Conservation (phyloP, 768 basidiomycete genomes). For the Pleurotus pulmonarius region DNA sequence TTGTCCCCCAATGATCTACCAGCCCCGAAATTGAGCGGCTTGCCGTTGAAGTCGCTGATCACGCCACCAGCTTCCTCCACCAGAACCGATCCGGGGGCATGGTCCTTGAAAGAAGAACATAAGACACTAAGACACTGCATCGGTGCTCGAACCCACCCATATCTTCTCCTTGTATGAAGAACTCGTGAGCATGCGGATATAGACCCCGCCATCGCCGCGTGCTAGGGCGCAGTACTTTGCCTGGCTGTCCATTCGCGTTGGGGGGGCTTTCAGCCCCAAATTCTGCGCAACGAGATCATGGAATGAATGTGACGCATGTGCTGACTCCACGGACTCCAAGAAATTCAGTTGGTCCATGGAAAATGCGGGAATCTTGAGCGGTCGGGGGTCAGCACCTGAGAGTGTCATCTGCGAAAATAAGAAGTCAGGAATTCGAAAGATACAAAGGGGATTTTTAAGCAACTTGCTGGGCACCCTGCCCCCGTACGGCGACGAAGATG, state of each 20-base stretch:
- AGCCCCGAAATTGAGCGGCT: constrained; percentile 77
- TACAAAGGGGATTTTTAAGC: constrained; percentile 1
- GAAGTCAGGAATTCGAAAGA: not conserved
- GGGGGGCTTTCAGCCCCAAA: constrained; percentile 60
- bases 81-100: constrained; percentile 82
- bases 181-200: constrained; percentile 76
- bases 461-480: constrained; percentile 79
- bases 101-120: constrained; percentile 52
- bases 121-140: too few relatives aligned
- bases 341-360: constrained; percentile 52
- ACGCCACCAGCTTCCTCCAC: constrained; percentile 87
- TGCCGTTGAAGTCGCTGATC: constrained; percentile 81
- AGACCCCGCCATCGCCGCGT: constrained; percentile 82
- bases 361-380: constrained; percentile 51
- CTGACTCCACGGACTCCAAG: constrained; percentile 90
- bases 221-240: constrained; percentile 90
- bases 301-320: constrained; percentile 87
- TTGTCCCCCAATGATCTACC: constrained; percentile 86
- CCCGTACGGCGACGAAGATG: constrained; percentile 83
- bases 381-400: constrained; percentile 40
- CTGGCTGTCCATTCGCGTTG: constrained; percentile 91
- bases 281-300: constrained; percentile 68
- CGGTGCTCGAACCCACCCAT: constrained; percentile 56
- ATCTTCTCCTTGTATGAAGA: constrained; percentile 89
- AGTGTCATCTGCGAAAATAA: constrained; percentile 44